Evolutionary conservation across 768 basidiomycete genomes (phyloP), one percentile per base, ranked within the genome.

Genomic region (Termitomyces eurrhizus): DNA sequence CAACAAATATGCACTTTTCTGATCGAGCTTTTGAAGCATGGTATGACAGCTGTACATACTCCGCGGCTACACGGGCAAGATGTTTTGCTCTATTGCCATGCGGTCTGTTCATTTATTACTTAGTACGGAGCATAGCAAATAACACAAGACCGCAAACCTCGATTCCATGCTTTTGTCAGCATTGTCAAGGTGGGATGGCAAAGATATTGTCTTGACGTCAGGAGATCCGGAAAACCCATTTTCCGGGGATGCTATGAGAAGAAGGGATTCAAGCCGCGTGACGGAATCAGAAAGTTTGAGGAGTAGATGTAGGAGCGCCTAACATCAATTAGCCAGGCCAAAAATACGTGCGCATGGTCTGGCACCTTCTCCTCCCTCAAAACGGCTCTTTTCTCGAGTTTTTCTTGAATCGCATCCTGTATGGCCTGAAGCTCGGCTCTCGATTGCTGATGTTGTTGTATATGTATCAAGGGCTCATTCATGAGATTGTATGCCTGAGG

Each of bases 241-340:
- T 35, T 75, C 73, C 14, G 83, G 81, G 16, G 83, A 77, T 41
- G 87, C 62, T 59, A 93, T 92, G 16, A 88, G 76, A 18, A 98
- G 80, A 26, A 99, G 80, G 6, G 86, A 88, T 71, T 99, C 97
- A 5, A 98, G 83, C 54, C 97, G 87, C 13, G 86, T 83, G 18
- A 96, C 83, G 16, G 92, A 93, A 66, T 98, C 97, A 32, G 95
- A 95, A 50, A 98, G 87, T 73, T 93, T 93, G 63, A 98, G 82
- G 4, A 98, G 81, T 13, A 95, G 80, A 65, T 95, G 89, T 21
- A 98, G 80, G 51, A 95, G 75, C 0, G 90, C 86, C 93, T 95
- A 66, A 46, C 50, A 26, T 11, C 55, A 44, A 52, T 59, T 56
- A 57, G 52, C 5, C 51, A 59, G 57, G 53, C 52, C 29, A 50